Evolutionary conservation across 768 basidiomycete genomes (phyloP), one percentile per base, ranked within the genome.

Genomic region (Arthromyces matolae): DNA sequence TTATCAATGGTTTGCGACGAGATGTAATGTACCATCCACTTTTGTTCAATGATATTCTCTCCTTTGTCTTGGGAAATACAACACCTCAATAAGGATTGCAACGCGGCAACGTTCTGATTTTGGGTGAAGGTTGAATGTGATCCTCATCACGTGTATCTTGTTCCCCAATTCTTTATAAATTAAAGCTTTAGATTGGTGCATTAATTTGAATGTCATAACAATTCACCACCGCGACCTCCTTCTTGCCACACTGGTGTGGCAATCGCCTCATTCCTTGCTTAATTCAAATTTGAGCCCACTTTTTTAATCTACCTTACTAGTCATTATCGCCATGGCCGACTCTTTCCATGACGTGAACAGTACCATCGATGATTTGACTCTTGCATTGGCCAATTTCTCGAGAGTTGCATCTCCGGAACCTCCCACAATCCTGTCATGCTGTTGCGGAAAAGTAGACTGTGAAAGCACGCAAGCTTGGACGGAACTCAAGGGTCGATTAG

Each of bases 321-420:
- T n/a, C n/a, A n/a, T n/a, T n/a, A n/a, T n/a, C n/a, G n/a, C n/a
- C n/a, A 53, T 77, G 50, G 64, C 74, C 8, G 77, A 61, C 60
- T 80, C 74, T 54, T 68, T 80, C 28, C 64, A 79, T 63, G 69
- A 74, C 59, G 75, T 77, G 16, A 75, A 76, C 4, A 76, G 66
- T 51, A 86, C 83, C 42, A 81, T 92, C 63, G 86, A 93, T 69
- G 86, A 91, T 65, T 72, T 93, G 37, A 91, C 88, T 0, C 66
- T 77, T 33, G 86, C 87, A 3, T 64, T 93, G 51, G 71, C 80
- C 42, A 81, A 81, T 62, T 84, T 86, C 65, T 86, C 89, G 24
- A 77, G 83, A 31, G 71, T 81, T 16, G 77, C 82, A 1, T 87
- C 88, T n/a, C 89, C 87, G 18, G 88, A 89, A 45, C 80, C 78